Evolutionary conservation across 208 protist species (phyloP).

Genomic region (Trypanosoma theileri): DNA sequence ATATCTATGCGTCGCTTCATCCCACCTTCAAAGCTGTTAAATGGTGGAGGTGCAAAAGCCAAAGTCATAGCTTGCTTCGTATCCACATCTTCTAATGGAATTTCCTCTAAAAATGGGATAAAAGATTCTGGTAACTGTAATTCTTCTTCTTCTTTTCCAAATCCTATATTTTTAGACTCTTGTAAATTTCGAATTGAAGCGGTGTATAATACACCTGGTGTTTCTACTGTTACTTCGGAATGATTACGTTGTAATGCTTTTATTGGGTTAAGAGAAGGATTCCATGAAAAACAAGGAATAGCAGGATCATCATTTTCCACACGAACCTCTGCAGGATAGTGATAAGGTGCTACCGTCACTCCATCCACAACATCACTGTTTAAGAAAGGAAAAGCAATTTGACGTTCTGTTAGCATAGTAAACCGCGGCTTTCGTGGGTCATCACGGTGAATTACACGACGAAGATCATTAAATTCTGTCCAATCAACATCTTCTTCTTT

Average conservation of each 20-base stretch:
- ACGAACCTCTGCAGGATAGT: constrained; percentile 91
- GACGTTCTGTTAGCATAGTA: constrained; percentile 99
- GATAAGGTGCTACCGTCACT: constrained; percentile 94
- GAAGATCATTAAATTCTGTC: constrained; percentile 99
- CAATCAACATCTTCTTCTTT: constrained; percentile 97
- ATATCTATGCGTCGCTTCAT: constrained; percentile 98
- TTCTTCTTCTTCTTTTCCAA: constrained; percentile 14
- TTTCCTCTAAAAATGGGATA: constrained; percentile 75
- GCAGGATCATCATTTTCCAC: constrained; percentile 96
- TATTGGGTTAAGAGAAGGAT: constrained; percentile 98
- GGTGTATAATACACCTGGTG: constrained; percentile 35
- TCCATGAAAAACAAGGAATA: constrained; percentile 98
- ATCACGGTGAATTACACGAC: constrained; percentile 99
- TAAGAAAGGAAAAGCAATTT: constrained; percentile 99
- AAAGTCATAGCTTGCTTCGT: constrained; percentile 96
- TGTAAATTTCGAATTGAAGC: constrained; percentile 32
- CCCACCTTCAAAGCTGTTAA: constrained; percentile 94
- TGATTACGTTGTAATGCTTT: constrained; percentile 67
- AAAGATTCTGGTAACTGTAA: constrained; percentile 69
- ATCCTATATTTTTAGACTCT: constrained; percentile 21
- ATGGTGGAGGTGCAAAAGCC: constrained; percentile 98
- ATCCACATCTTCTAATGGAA: constrained; percentile 89
- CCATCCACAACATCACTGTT: constrained; percentile 97
- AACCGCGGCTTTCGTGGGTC: constrained; percentile 85
- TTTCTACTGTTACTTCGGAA: constrained; percentile 34